Conservation (phyloP, 441 rosid species). For the Hura crepitans region DNA sequence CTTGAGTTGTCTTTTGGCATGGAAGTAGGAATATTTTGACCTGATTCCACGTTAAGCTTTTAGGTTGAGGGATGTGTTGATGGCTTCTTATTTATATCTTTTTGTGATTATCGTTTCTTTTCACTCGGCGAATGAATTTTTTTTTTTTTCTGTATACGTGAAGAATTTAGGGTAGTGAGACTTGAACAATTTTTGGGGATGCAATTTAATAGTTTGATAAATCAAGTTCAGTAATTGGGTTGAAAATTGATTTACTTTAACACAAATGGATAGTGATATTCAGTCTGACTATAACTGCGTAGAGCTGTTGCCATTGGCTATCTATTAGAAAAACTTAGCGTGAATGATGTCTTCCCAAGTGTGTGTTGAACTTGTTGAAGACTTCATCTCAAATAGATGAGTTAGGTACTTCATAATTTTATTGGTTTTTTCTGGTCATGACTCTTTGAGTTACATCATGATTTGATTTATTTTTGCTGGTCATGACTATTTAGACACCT, state of each 20-base stretch:
- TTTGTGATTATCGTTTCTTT: background rate
- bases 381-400: no score
- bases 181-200: background rate
- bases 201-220: background rate
- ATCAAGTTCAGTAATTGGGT: background rate
- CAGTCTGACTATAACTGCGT: background rate
- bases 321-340: background rate
- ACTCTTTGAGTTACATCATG: no score
- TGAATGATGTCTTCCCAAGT: background rate
- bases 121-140: background rate
- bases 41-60: no score
- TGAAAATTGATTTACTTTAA: background rate
- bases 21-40: background rate
- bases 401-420: no score
- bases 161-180: background rate
- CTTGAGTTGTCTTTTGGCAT: background rate
- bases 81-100: background rate
- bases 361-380: background rate
- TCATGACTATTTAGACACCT: background rate
- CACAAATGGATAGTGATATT: background rate
- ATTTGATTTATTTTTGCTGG: background rate
- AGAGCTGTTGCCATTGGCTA: background rate
- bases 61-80: no score
- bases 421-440: no score
- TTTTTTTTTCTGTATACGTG: background rate